Evolutionary conservation across 257 asterid genomes (phyloP).

Genomic region (Solanum boliviense): DNA sequence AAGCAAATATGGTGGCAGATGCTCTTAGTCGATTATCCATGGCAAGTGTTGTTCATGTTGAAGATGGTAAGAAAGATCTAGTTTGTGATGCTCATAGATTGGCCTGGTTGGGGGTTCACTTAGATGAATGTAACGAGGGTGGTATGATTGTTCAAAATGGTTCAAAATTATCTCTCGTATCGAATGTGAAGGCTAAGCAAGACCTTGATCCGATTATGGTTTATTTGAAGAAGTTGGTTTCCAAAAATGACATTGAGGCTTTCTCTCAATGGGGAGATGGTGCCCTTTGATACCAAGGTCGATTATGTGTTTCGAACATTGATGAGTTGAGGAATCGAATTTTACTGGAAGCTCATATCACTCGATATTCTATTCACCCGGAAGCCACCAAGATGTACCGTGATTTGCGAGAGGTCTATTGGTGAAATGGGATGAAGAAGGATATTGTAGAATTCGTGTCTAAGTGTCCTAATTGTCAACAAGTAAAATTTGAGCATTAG

Average conservation of each 20-base stretch:
- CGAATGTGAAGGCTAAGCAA: background rate
- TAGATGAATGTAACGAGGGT: background rate
- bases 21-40: background rate
- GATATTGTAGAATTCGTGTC: background rate
- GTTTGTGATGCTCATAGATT: background rate
- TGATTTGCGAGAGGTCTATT: background rate
- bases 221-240: background rate
- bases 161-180: too few species aligned
- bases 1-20: too few species aligned
- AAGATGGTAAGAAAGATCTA: too few species aligned
- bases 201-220: background rate
- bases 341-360: background rate
- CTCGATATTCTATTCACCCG: background rate
- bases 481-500: background rate
- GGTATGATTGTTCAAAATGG: background rate
- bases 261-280: background rate
- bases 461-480: background rate
- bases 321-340: background rate
- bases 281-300: background rate
- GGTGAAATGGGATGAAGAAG: background rate
- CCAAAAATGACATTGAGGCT: background rate
- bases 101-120: background rate
- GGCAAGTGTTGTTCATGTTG: background rate
- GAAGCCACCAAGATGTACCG: background rate
- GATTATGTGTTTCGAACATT: background rate